A percentile compares a stretch with the other conserved stretches of the same genome.
Conservation (phyloP, 2,329 filamentous ascomycete species). For the Colletotrichum truncatum region DNA sequence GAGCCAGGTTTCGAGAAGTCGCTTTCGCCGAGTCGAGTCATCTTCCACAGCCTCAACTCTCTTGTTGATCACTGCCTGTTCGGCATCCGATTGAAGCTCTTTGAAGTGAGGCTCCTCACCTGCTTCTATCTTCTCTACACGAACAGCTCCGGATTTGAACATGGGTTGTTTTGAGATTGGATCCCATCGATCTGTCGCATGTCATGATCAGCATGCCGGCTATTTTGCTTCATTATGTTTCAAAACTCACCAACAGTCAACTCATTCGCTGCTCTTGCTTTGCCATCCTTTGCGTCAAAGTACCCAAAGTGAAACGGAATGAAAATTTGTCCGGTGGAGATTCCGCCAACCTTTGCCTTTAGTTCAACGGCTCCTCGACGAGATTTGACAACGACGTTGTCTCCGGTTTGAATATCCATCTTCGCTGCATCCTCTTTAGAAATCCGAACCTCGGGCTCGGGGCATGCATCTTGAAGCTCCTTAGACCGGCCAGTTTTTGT, state of each 20-base stretch:
- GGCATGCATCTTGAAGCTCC: too few species aligned
- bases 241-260: slow-evolving; percentile 42
- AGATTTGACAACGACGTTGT: slow-evolving; percentile 42
- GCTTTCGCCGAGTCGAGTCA: slow-evolving; percentile 34
- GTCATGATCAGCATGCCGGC: background rate
- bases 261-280: slow-evolving; percentile 43
- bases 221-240: background rate
- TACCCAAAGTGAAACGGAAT: slow-evolving; percentile 51
- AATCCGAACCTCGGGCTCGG: slow-evolving; percentile 40
- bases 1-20: background rate
- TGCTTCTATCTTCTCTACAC: slow-evolving; percentile 39
- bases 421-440: slow-evolving; percentile 39
- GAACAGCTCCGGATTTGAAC: slow-evolving; percentile 46
- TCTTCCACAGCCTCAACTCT: slow-evolving; percentile 13
- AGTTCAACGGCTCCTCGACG: slow-evolving; percentile 41
- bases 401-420: slow-evolving; percentile 37
- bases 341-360: slow-evolving; percentile 38
- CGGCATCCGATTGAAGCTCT: slow-evolving; percentile 37
- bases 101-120: background rate
- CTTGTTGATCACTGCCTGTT: slow-evolving; percentile 26
- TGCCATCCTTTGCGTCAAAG: slow-evolving; percentile 42
- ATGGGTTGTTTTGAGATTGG: slow-evolving; percentile 46
- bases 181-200: slow-evolving; percentile 34
- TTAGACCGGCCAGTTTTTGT: too few species aligned
- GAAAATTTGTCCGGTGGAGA: slow-evolving; percentile 42